These are phyloP conservation scores for Leccinum subspadiceum DNA, from an alignment of 1,284 basidiomycete species.

Conservation along the genomic window DNA sequence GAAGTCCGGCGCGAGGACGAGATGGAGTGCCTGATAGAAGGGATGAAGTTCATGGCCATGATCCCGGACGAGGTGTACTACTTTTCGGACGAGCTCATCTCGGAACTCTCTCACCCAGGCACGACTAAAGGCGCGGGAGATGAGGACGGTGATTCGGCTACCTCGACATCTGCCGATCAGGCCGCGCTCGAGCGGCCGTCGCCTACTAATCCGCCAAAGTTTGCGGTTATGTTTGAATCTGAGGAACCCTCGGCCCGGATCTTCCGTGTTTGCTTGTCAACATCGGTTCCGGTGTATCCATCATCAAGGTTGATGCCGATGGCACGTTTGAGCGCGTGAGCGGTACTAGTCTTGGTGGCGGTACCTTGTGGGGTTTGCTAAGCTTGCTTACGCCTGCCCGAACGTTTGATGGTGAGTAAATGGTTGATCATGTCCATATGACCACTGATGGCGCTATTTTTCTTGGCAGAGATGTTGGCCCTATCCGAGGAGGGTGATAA, in stretches of 20 bases:
- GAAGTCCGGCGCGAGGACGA: constrained; percentile 93
- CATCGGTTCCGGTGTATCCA: constrained; percentile 96
- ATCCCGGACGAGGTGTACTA: constrained; percentile 99
- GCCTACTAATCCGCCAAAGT: constrained; percentile 89
- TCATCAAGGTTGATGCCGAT: constrained; percentile 96
- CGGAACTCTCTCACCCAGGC: constrained; percentile 73
- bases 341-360: constrained; percentile 97
- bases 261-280: constrained; percentile 97
- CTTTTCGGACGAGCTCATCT: constrained; percentile 97
- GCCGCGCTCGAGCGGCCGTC: constrained; percentile 79
- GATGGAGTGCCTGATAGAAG: constrained; percentile 98
- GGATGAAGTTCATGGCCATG: constrained; percentile 93
- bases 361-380: constrained; percentile 97
- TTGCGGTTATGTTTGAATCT: constrained; percentile 81
- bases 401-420: constrained; percentile 85
- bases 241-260: constrained; percentile 72
- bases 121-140: constrained; percentile 19
- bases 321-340: constrained; percentile 96
- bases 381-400: constrained; percentile 94
- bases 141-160: constrained; percentile 6
- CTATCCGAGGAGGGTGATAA: constrained; percentile 95
- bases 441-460: constrained; percentile 11
- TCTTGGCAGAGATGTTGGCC: constrained; percentile 84
- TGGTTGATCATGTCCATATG: constrained; percentile 8
- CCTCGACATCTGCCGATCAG: constrained; percentile 13